phyloP scores from a whole-genome alignment of 257 asterid species.

The Gardenia jasminoides region DNA sequence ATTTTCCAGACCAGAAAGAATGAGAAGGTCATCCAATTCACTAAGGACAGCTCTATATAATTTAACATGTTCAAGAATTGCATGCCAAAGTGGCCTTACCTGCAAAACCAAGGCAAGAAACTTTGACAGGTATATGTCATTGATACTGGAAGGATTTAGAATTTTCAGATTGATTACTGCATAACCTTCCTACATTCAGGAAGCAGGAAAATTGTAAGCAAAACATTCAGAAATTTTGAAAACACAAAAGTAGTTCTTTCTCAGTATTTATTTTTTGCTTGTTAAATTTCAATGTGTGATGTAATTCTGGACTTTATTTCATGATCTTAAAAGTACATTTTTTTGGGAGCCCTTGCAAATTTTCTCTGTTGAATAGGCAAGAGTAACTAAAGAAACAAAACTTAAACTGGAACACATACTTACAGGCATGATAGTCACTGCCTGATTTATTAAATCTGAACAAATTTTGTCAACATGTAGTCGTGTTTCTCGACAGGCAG shows the following conservation, averaged over 20 bases:
- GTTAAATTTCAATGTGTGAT: no score
- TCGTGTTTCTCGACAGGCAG: conserved; percentile 73
- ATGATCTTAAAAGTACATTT: no score
- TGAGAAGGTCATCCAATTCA: conserved; percentile 15
- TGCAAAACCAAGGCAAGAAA: conserved; percentile 65
- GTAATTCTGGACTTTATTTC: no score
- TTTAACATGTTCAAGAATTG: not conserved
- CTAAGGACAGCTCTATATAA: conserved; percentile 5
- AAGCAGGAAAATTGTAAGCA: not conserved
- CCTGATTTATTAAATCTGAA: conserved; percentile 45
- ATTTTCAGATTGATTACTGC: conserved; percentile 56
- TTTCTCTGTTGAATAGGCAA: not conserved
- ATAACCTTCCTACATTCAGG: conserved; percentile 68
- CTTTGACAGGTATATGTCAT: conserved; percentile 58
- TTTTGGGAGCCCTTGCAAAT: not conserved
- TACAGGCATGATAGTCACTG: conserved; percentile 67
- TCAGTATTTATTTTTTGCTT: not conserved
- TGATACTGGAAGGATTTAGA: conserved; percentile 42
- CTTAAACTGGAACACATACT: conserved; percentile 22
- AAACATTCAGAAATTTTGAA: not conserved
- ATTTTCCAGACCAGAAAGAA: conserved; percentile 17
- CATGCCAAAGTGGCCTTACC: conserved; percentile 44
- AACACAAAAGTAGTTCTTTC: not conserved
- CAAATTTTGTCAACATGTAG: conserved; percentile 56
- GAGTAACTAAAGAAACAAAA: not conserved